Evolutionary conservation across 345 rosid genomes (phyloP).

Genomic region (Citropsis articulata): DNA sequence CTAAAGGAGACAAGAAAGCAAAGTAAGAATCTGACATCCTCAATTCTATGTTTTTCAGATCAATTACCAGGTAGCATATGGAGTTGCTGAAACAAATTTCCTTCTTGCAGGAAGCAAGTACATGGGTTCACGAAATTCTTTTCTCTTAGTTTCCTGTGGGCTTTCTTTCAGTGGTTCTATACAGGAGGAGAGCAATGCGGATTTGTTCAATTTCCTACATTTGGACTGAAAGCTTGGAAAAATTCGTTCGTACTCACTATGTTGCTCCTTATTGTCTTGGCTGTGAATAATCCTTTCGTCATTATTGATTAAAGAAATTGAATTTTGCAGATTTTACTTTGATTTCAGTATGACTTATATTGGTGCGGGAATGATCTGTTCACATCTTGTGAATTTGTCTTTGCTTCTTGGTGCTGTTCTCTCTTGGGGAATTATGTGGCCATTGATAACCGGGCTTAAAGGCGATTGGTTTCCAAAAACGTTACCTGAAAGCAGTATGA

Average conservation of each 20-base stretch:
- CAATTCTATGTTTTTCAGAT: conserved; percentile 5
- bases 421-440: conserved; percentile 99
- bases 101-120: conserved; percentile 72
- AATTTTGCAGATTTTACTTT: conserved; percentile 74
- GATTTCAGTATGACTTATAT: conserved; percentile 86
- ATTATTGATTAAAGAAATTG: conserved; percentile 17
- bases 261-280: neutral
- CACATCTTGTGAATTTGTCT: conserved; percentile 89
- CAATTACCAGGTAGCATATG: neutral
- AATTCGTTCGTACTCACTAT: conserved; percentile 50
- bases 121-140: conserved; percentile 63
- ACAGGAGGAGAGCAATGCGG: conserved; percentile 71
- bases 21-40: conserved; percentile 43
- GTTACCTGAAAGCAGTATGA: conserved; percentile 67
- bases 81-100: neutral
- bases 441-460: conserved; percentile 55
- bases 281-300: neutral
- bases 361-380: conserved; percentile 97
- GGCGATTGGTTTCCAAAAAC: conserved; percentile 74
- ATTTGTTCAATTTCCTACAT: conserved; percentile 74
- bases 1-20: conserved; percentile 66
- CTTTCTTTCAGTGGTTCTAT: conserved; percentile 85
- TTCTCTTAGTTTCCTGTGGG: conserved; percentile 74
- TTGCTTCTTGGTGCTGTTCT: conserved; percentile 83
- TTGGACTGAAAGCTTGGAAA: conserved; percentile 78